These are phyloP conservation scores for Zasmidium cellare DNA, from an alignment of 2,329 filamentous ascomycete species.

Conservation along the genomic window DNA sequence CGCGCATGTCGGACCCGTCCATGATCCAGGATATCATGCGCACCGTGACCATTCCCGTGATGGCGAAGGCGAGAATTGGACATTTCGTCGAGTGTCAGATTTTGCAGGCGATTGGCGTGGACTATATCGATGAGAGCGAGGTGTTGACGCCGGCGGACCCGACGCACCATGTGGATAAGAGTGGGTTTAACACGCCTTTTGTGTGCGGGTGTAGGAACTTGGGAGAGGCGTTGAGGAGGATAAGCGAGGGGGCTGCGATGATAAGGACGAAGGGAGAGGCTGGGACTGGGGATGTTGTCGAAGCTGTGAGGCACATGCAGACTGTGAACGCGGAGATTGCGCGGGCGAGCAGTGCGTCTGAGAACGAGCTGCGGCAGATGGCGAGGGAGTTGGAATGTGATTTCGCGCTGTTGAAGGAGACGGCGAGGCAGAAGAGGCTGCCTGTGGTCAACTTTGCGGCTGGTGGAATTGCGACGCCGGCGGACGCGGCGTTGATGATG, in stretches of 20 bases:
- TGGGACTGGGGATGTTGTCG: constrained; percentile 93
- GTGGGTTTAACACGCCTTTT: constrained; percentile 78
- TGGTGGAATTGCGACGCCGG: constrained; percentile 98
- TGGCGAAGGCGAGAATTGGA: constrained; percentile 97
- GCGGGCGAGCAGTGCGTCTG: constrained; percentile 63
- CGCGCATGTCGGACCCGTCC: constrained; percentile 91
- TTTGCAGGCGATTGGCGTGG: constrained; percentile 88
- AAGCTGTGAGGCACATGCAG: constrained; percentile 95
- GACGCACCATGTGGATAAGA: constrained; percentile 88
- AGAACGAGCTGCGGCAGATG: constrained; percentile 73
- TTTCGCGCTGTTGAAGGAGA: constrained; percentile 77
- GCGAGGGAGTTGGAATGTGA: constrained; percentile 81
- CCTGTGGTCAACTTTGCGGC: constrained; percentile 98
- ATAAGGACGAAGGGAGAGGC: constrained; percentile 98
- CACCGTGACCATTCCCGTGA: constrained; percentile 94
- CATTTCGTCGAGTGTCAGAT: constrained; percentile 99
- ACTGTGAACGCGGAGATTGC: constrained; percentile 82
- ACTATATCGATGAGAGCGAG: constrained; percentile 98
- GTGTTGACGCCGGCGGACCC: constrained; percentile 94
- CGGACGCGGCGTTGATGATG: constrained; percentile 98
- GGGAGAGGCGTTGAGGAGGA: constrained; percentile 86
- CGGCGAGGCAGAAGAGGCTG: constrained; percentile 80
- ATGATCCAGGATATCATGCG: constrained; percentile 96
- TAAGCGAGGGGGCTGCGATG: constrained; percentile 95
- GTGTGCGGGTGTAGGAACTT: constrained; percentile 96